Conservation (phyloP, 2,329 filamentous ascomycete genomes). For the Aspergillus sp. region DNA sequence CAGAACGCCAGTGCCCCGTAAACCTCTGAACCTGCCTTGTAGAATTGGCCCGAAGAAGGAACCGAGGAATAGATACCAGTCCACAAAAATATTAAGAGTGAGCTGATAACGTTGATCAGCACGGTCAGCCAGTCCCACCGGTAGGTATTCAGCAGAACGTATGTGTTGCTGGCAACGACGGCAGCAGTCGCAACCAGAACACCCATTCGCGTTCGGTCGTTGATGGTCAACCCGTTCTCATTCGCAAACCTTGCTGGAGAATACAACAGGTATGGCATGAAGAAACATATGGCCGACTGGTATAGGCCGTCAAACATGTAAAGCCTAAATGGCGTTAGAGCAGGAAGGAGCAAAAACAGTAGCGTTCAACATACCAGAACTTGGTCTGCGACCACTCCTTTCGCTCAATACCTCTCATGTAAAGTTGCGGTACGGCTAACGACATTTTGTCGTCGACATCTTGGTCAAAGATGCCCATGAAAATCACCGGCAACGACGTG, state of each 20-base stretch:
- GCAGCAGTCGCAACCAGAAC: constrained; percentile 76
- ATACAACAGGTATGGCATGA: constrained; percentile 79
- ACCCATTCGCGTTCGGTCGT: constrained; percentile 75
- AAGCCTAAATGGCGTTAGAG: constrained; percentile 46
- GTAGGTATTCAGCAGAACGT: constrained; percentile 93
- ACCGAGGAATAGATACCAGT: constrained; percentile 75
- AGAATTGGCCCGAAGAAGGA: constrained; percentile 55
- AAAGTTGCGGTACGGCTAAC: constrained; percentile 86
- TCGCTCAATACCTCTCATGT: constrained; percentile 88
- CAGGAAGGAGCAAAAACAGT: background rate
- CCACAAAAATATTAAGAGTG: constrained; percentile 87
- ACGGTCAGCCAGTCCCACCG: constrained; percentile 97
- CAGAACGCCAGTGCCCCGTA: constrained; percentile 80
- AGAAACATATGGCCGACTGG: constrained; percentile 89
- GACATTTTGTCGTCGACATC: constrained; percentile 93
- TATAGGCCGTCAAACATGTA: constrained; percentile 96
- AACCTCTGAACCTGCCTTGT: constrained; percentile 65
- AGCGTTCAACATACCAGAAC: constrained; percentile 67
- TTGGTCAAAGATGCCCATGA: constrained; percentile 95
- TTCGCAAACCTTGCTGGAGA: constrained; percentile 58
- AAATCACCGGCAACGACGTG: constrained; percentile 85
- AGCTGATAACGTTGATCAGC: constrained; percentile 71
- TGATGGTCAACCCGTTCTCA: constrained; percentile 62
- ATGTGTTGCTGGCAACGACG: constrained; percentile 82
- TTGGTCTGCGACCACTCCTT: constrained; percentile 93